Evolutionary conservation across 352 stramenopile species (phyloP).

Genomic region (Globisporangium alternatum): DNA sequence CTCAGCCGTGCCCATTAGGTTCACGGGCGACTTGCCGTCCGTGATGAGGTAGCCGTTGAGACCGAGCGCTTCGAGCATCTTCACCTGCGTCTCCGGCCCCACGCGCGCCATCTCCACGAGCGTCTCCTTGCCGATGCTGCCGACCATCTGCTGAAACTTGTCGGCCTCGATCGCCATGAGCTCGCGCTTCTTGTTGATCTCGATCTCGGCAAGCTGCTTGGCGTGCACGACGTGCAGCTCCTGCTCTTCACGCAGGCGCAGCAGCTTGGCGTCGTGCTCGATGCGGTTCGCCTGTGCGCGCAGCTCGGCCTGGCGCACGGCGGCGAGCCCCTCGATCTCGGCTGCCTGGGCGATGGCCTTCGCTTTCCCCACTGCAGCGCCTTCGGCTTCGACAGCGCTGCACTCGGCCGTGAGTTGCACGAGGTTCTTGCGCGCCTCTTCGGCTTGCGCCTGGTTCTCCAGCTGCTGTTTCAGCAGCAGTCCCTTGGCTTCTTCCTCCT

Average conservation of each 20-base stretch:
- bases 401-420: conserved; percentile 75
- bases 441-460: conserved; percentile 71
- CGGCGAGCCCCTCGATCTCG: conserved; percentile 69
- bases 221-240: conserved; percentile 52
- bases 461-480: conserved; percentile 70
- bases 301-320: conserved; percentile 69
- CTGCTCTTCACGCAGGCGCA: conserved; percentile 57
- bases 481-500: conserved; percentile 78
- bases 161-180: conserved; percentile 77
- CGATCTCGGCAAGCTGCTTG: conserved; percentile 59
- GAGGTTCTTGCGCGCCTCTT: conserved; percentile 72
- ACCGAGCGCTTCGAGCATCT: conserved; percentile 71
- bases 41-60: conserved; percentile 85
- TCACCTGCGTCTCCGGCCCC: conserved; percentile 70
- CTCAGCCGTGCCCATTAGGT: conserved; percentile 70
- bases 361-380: conserved; percentile 54
- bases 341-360: conserved; percentile 61
- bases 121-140: conserved; percentile 68
- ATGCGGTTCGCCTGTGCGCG: conserved; percentile 62
- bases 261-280: conserved; percentile 59
- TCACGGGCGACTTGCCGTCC: conserved; percentile 79
- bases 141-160: conserved; percentile 83
- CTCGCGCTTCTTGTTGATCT: conserved; percentile 73
- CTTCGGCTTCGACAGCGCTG: conserved; percentile 63
- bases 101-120: conserved; percentile 71